Conservation (phyloP, 1,284 basidiomycete genomes). For the Pascua guehoae region DNA sequence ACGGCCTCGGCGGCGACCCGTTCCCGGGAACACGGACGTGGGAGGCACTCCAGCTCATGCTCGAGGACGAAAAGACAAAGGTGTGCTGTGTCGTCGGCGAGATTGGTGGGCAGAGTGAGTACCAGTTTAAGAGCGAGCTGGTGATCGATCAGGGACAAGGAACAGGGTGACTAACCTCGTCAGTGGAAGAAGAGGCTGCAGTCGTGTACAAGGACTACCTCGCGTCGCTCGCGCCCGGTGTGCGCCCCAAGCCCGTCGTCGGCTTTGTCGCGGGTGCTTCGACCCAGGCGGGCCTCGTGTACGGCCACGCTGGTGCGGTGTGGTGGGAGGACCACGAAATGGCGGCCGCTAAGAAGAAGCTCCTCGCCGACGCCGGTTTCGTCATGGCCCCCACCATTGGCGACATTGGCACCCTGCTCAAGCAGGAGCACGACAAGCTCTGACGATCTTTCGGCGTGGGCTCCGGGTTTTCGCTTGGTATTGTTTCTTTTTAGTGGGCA, state of each 20-base stretch:
- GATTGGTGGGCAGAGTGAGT: constrained; percentile 66
- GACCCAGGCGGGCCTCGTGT: constrained; percentile 87
- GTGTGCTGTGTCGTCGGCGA: constrained; percentile 94
- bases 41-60: constrained; percentile 88
- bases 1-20: constrained; percentile 94
- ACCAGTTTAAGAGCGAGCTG: neutral
- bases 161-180: neutral
- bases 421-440: constrained; percentile 12
- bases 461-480: neutral
- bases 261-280: constrained; percentile 93
- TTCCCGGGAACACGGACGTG: constrained; percentile 73
- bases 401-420: constrained; percentile 17
- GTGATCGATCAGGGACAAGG: too few relatives aligned
- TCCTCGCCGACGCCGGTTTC: constrained; percentile 12
- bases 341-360: constrained; percentile 15
- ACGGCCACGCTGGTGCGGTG: constrained; percentile 71
- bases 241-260: constrained; percentile 78
- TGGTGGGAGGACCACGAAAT: constrained; percentile 25
- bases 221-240: constrained; percentile 51
- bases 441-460: neutral
- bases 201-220: constrained; percentile 80
- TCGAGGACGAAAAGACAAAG: constrained; percentile 75
- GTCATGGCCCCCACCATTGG: constrained; percentile 19
- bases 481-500: neutral
- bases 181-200: constrained; percentile 98